Base-by-base conservation (phyloP, 2,329 filamentous ascomycete species). In the Didymosphaeria variabile region DNA sequence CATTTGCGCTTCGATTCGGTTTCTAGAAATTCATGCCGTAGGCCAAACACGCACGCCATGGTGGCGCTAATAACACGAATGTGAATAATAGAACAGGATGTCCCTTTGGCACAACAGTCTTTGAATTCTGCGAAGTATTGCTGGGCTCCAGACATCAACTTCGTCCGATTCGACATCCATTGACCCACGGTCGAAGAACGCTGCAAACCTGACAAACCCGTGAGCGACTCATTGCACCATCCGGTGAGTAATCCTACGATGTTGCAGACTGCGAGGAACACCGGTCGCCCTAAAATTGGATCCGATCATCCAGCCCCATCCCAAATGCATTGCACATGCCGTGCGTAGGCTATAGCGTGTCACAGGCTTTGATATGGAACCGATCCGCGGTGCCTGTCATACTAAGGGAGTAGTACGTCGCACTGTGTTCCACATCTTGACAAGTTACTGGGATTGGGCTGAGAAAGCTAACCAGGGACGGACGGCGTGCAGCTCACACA, bases 381-480 rank as follows among this genome's bases (percentile, higher is more conserved):
- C 31, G 32, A 51, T 4, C 47, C 32, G 29, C 8, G 15, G 17
- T 19, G 29, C 3, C 40, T 17, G 32, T 53, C 19, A 17, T 23
- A 53, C 34, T 42, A 40, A n/a, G 21, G 26, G 2, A 8, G 36
- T 40, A 42, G 34, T 29, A 53, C 17, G 50, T 42, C 50, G 21
- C 34, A 42, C 34, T 26, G 9, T 40, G 50, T 53, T 53, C 34
- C 50, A 53, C 17, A 6, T 40, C 34, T 42, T n/a, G 32, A 42
- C 15, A 40, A 4, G 19, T 40, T 29, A 17, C 50, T 26, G 21
- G 50, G 50, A 52, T 29, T n/a, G n/a, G 45, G 26, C 50, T 53
- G 50, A 13, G 21, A 42, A n/a, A n/a, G 34, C 36, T 53, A 42
- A 15, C 31, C 21, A 19, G n/a, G 7, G 3, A 42, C 19, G 9